Conservation (phyloP, 768 basidiomycete species). For the Kwoniella mangroviensis region DNA sequence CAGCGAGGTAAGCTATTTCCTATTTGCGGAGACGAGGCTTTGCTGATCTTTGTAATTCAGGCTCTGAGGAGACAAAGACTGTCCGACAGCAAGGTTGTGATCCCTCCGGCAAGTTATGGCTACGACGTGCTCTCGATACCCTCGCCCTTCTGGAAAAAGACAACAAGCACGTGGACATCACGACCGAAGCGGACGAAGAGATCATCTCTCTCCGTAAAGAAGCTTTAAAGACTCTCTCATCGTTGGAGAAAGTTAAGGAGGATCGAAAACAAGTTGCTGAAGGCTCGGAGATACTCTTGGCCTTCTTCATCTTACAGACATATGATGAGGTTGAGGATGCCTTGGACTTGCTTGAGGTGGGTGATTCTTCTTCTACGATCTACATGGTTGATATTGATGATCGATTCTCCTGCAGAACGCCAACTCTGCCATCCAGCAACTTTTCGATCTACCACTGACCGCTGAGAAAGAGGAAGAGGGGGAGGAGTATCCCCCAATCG, state of each 20-base stretch:
- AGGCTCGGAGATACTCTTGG: constrained; percentile 73
- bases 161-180: constrained; percentile 67
- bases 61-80: constrained; percentile 19
- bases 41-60: background rate
- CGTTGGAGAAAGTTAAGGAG: constrained; percentile 54
- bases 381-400: too few species aligned
- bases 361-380: constrained; percentile 10
- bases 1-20: constrained; percentile 62
- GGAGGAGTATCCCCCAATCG: constrained; percentile 69
- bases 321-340: constrained; percentile 72
- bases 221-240: constrained; percentile 57
- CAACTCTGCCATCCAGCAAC: constrained; percentile 43
- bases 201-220: constrained; percentile 62
- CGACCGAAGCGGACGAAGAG: constrained; percentile 66
- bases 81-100: constrained; percentile 63
- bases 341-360: constrained; percentile 69
- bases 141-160: constrained; percentile 65
- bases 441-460: constrained; percentile 52
- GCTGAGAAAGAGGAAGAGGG: constrained; percentile 49
- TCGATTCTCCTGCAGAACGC: constrained; percentile 35
- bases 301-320: constrained; percentile 71
- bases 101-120: constrained; percentile 79
- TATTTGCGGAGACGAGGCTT: background rate
- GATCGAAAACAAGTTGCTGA: constrained; percentile 65
- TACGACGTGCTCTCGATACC: constrained; percentile 66